These are phyloP conservation scores for Teunomyces tritomae DNA, from an alignment of 805 yeast species.

Conservation along the genomic window DNA sequence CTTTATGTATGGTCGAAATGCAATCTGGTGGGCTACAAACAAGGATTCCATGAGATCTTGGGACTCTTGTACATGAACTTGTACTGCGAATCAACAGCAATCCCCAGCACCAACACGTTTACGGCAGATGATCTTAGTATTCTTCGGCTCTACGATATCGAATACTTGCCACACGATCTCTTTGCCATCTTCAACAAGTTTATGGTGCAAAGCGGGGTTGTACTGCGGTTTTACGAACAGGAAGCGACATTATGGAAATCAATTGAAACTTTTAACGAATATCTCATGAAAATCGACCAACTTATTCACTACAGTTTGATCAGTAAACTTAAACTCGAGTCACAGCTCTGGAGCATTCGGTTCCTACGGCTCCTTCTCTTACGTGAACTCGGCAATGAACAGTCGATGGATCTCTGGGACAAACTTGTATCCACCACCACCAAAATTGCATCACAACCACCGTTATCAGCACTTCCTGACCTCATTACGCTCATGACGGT, in stretches of 20 bases:
- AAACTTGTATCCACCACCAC: conserved; percentile 34
- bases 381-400: conserved; percentile 46
- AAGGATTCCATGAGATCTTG: conserved; percentile 54
- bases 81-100: conserved; percentile 30
- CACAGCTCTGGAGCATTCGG: conserved; percentile 55
- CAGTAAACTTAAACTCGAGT: conserved; percentile 44
- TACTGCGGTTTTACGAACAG: conserved; percentile 30
- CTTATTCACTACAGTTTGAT: conserved; percentile 44
- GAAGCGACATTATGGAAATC: conserved; percentile 44
- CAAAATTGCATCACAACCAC: neutral
- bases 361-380: conserved; percentile 46
- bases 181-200: conserved; percentile 44
- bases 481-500: conserved; percentile 43
- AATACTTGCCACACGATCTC: conserved; percentile 41
- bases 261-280: conserved; percentile 47
- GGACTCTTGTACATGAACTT: conserved; percentile 47
- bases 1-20: conserved; percentile 51
- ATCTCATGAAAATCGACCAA: conserved; percentile 50
- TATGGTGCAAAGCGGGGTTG: conserved; percentile 40
- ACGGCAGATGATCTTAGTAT: conserved; percentile 32
- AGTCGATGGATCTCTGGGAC: conserved; percentile 47
- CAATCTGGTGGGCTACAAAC: conserved; percentile 42
- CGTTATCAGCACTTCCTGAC: conserved; percentile 27
- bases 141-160: conserved; percentile 35
- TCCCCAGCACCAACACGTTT: conserved; percentile 12